Percentiles rank a stretch among this genome's conserved stretches.
These are phyloP conservation scores for Glutinoglossum americanum DNA, from an alignment of 495 filamentous ascomycete genomes.

Conservation along the genomic window DNA sequence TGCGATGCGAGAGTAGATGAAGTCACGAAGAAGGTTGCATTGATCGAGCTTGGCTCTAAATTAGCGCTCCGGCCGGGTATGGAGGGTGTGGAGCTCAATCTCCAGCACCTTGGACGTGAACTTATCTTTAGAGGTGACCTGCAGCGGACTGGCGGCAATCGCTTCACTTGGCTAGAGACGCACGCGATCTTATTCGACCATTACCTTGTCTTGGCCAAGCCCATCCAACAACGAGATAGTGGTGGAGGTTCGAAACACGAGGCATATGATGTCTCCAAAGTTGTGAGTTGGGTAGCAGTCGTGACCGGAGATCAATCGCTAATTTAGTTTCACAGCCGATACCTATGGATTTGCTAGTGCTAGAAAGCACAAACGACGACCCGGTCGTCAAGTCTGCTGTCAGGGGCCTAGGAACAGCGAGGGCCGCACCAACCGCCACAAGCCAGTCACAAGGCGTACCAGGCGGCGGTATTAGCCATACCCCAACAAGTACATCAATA, in stretches of 20 bases:
- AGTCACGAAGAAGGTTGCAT: slow-evolving; percentile 72
- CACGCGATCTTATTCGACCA: slow-evolving; percentile 91
- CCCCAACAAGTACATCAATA: slow-evolving; percentile 32
- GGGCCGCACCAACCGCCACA: slow-evolving; percentile 30
- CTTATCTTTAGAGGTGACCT: slow-evolving; percentile 79
- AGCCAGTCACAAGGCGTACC: slow-evolving; percentile 26
- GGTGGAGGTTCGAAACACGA: slow-evolving; percentile 48
- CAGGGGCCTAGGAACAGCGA: slow-evolving; percentile 50
- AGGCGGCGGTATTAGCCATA: slow-evolving; percentile 39
- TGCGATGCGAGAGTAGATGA: slow-evolving; percentile 92
- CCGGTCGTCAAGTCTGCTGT: slow-evolving; percentile 62
- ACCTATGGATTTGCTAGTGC: slow-evolving; percentile 83
- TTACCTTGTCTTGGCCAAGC: slow-evolving; percentile 84
- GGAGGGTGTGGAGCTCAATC: slow-evolving; percentile 70
- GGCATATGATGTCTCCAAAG: slow-evolving; percentile 84
- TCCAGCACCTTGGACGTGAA: slow-evolving; percentile 78
- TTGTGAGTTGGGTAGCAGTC: slow-evolving; percentile 27
- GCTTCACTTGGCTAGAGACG: slow-evolving; percentile 79
- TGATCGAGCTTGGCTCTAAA: slow-evolving; percentile 66
- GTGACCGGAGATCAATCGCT: background rate
- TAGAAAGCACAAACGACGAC: slow-evolving; percentile 82
- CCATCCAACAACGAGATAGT: slow-evolving; percentile 40
- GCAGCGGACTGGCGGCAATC: slow-evolving; percentile 64
- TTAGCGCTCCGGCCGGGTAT: slow-evolving; percentile 70
- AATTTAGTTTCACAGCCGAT: slow-evolving; percentile 38